Evolutionary conservation across 768 basidiomycete genomes (phyloP), one percentile per base, ranked within the genome.

Genomic region (Clitopilus hobsonii): DNA sequence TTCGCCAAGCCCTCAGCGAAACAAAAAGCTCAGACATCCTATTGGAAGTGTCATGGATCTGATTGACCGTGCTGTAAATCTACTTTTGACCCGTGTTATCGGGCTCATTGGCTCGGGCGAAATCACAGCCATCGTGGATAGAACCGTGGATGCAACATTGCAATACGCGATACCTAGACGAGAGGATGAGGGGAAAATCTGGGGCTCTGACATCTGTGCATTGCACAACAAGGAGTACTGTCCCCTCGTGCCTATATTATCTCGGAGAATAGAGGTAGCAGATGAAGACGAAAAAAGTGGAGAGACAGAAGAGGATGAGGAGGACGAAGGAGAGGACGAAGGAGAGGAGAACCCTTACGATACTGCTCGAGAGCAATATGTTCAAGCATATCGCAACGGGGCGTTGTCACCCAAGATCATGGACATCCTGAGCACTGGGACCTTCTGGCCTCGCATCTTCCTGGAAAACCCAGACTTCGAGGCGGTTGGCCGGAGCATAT

Each of bases 391-490:
- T 66, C 76, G 88, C 51, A 64, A 62, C 1, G 89, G 88, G 3
- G 65, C 66, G 0, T 67, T 92, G 18, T 73, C 81, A 16, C 79
- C 86, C 1, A 77, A 80, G 56, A 68, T 82, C 25, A 65, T 86
- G 65, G 86, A 91, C 59, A 64, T 78, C 4, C 65, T 91, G 52
- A 81, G 69, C 54, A 83, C 86, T 0, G 80, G 78, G 16, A 83
- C 88, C 0, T 84, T 74, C 55, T 92, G 88, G 88, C 83, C 87
- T 4, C 72, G 76, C 28, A 64, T 85, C n/a, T 91, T 89, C 65
- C 76, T 93, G 18, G 91, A 93, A 57, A 80, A 84, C 59, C 91
- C 91, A 0, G 90, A 93, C 66, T 51, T 78, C 26, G 88, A 90
- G 65, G 82, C 82, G 0, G 85, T 87, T 10, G 72, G 80, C 18